These are phyloP conservation scores for Vaccinium macrocarpon DNA, from an alignment of 148 eudicot species.

Conservation along the genomic window DNA sequence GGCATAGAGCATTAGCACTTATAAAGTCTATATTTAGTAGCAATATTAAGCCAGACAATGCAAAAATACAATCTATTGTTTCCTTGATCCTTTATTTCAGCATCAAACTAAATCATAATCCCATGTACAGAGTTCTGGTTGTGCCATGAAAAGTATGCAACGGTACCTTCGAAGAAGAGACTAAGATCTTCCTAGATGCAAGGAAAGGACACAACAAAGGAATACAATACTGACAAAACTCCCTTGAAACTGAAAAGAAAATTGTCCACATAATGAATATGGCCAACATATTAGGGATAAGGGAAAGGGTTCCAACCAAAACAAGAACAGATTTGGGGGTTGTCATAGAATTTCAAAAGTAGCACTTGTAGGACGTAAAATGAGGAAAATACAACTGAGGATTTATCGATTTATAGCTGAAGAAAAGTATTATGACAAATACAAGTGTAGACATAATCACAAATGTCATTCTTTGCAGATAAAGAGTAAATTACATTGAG, in stretches of 20 bases:
- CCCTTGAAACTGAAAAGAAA: constrained; percentile 7
- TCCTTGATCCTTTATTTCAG: background rate
- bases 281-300: no score
- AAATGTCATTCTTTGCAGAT: constrained; percentile 9
- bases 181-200: background rate
- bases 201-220: background rate
- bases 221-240: background rate
- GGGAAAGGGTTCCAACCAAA: background rate
- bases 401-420: background rate
- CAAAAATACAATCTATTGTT: background rate
- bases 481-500: background rate
- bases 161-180: background rate
- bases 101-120: background rate
- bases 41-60: background rate
- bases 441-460: background rate
- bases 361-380: background rate
- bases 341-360: background rate
- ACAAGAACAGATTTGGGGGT: background rate
- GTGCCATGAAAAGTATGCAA: background rate
- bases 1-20: background rate
- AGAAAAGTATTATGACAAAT: background rate
- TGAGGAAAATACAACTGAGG: background rate
- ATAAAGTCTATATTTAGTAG: background rate
- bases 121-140: background rate
- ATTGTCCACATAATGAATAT: background rate